Percentiles rank a stretch among this genome's conserved stretches.
Evolutionary conservation across 176 grass and related monocot genomes (phyloP).

Genomic region (Cymbopogon citratus): DNA sequence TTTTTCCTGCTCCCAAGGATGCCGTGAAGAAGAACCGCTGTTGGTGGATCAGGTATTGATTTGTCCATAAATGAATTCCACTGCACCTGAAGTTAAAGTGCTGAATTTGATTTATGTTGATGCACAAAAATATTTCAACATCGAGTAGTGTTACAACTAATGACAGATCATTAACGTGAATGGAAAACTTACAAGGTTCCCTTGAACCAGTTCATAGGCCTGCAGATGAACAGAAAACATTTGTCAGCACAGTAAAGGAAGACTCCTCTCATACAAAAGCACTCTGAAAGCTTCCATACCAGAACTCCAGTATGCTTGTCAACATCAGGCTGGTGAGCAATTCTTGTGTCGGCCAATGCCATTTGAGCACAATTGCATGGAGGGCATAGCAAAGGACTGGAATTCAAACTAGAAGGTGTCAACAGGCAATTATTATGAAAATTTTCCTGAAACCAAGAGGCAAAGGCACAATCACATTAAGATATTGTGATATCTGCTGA

Average conservation of each 20-base stretch:
- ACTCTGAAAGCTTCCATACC: conserved; percentile 42
- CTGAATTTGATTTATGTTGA: neutral
- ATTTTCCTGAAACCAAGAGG: conserved; percentile 41
- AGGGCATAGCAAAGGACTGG: conserved; percentile 22
- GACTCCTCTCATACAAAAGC: neutral
- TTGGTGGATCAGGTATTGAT: conserved; percentile 92
- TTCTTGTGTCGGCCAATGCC: conserved; percentile 46
- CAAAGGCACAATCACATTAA: neutral
- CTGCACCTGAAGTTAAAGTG: conserved; percentile 49
- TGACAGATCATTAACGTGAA: neutral
- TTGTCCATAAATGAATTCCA: conserved; percentile 99
- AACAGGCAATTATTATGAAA: neutral
- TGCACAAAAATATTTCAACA: neutral
- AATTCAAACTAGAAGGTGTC: conserved; percentile 26
- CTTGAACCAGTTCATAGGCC: conserved; percentile 93
- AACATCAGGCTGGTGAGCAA: conserved; percentile 37
- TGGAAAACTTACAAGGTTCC: conserved; percentile 67
- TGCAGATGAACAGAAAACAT: conserved; percentile 32
- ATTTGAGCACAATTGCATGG: conserved; percentile 47
- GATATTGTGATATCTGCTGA: neutral
- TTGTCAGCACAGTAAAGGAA: neutral
- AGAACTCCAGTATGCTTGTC: conserved; percentile 56
- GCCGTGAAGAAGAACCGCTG: conserved; percentile 92
- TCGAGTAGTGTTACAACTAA: conserved; percentile 10
- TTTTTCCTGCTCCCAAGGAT: conserved; percentile 96